Conservation (phyloP, 768 basidiomycete genomes). For the Hygrocybe punicea region DNA sequence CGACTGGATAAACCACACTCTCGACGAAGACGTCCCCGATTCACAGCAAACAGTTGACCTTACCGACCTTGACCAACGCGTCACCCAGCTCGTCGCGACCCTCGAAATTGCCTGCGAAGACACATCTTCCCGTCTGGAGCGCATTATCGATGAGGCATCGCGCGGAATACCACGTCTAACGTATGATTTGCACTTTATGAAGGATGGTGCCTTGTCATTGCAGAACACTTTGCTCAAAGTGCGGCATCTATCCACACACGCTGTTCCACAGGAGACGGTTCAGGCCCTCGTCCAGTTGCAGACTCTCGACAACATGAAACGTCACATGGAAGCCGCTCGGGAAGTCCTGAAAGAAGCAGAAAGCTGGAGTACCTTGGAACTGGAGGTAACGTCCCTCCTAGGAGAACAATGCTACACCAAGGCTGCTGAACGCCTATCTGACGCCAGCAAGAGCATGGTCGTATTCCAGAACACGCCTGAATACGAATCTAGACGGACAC, state of each 20-base stretch:
- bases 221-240: conserved; percentile 64
- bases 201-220: conserved; percentile 80
- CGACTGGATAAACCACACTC: conserved; percentile 69
- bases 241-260: conserved; percentile 49
- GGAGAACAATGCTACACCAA: conserved; percentile 75
- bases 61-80: conserved; percentile 62
- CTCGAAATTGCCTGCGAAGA: conserved; percentile 87
- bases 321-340: conserved; percentile 81
- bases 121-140: conserved; percentile 81
- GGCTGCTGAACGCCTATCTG: conserved; percentile 87
- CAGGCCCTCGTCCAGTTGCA: conserved; percentile 73
- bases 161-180: conserved; percentile 85
- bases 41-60: conserved; percentile 32
- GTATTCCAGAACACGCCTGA: conserved; percentile 92
- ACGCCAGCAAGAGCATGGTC: conserved; percentile 84
- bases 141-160: conserved; percentile 88
- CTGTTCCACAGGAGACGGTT: conserved; percentile 56
- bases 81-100: conserved; percentile 71
- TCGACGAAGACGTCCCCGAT: conserved; percentile 29
- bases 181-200: conserved; percentile 97
- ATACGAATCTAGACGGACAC: conserved; percentile 77
- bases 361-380: conserved; percentile 92
- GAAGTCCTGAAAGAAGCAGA: conserved; percentile 93
- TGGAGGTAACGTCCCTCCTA: conserved; percentile 85
- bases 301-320: conserved; percentile 77